Conservation (phyloP, 306 rosid genomes). For the Inga laurina region DNA sequence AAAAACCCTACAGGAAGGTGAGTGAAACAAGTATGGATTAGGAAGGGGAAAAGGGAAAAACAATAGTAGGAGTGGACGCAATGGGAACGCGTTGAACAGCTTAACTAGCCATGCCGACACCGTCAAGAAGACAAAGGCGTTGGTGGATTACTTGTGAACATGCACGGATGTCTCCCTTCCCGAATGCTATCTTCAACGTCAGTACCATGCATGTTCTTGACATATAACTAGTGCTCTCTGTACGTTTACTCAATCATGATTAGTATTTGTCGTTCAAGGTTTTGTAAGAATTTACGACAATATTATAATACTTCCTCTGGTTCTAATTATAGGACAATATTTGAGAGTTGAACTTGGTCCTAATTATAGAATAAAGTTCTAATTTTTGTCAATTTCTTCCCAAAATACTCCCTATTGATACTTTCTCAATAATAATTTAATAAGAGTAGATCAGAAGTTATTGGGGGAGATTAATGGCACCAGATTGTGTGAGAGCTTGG, state of each 20-base stretch:
- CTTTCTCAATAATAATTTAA: too few species aligned
- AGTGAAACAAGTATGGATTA: neutral
- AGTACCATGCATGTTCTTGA: neutral
- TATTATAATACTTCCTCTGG: neutral
- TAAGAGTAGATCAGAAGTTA: too few species aligned
- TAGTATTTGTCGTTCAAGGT: neutral
- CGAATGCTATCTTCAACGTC: neutral
- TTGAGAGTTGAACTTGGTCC: too few species aligned
- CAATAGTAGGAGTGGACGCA: neutral
- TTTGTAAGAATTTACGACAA: neutral
- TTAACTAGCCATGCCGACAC: conserved; percentile 33
- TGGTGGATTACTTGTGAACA: neutral
- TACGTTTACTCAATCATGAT: neutral
- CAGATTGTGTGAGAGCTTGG: too few species aligned
- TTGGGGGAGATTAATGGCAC: too few species aligned
- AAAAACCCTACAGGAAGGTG: neutral
- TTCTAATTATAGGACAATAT: too few species aligned
- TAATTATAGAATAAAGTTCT: too few species aligned
- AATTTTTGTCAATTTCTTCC: too few species aligned
- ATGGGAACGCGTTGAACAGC: neutral
- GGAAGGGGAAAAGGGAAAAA: neutral
- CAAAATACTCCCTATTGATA: too few species aligned
- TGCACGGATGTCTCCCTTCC: conserved; percentile 6
- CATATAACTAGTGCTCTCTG: neutral
- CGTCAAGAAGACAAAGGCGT: conserved; percentile 34